Evolutionary conservation across 257 asterid species (phyloP).

Genomic region (Primulina eburnea): DNA sequence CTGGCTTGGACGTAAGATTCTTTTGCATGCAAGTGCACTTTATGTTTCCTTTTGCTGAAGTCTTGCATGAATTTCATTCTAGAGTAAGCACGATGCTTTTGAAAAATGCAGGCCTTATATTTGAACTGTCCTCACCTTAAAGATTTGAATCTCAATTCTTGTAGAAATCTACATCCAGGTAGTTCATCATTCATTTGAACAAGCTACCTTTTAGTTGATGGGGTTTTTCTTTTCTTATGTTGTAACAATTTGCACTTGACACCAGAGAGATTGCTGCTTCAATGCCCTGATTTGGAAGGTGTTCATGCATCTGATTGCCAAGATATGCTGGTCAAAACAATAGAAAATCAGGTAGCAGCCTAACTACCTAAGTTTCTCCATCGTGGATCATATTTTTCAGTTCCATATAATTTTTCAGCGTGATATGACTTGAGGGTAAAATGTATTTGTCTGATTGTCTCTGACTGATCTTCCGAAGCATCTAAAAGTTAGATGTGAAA

Average conservation of each 20-base stretch:
- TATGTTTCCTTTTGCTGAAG: background rate
- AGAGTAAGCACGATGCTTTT: background rate
- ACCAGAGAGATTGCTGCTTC: conserved; percentile 79
- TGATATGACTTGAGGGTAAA: background rate
- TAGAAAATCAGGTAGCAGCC: conserved; percentile 68
- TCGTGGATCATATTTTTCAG: background rate
- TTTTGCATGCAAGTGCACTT: conserved; percentile 2
- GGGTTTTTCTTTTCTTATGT: background rate
- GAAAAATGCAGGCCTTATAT: conserved; percentile 66
- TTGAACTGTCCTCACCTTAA: conserved; percentile 75
- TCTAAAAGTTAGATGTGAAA: too few species aligned
- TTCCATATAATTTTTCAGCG: background rate
- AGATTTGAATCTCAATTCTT: conserved; percentile 82
- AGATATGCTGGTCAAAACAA: conserved; percentile 57
- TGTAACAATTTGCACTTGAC: conserved; percentile 18
- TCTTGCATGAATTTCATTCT: background rate
- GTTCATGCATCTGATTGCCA: conserved; percentile 83
- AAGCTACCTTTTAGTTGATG: background rate
- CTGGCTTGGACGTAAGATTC: conserved; percentile 88
- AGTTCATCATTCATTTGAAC: conserved; percentile 13
- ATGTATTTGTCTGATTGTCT: background rate
- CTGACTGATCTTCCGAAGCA: too few species aligned
- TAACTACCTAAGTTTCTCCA: background rate
- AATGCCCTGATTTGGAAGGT: conserved; percentile 72
- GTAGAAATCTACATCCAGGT: conserved; percentile 88